Evolutionary conservation across 164 flowering plant genomes (phyloP).

Genomic region (Aristolochia contorta): DNA sequence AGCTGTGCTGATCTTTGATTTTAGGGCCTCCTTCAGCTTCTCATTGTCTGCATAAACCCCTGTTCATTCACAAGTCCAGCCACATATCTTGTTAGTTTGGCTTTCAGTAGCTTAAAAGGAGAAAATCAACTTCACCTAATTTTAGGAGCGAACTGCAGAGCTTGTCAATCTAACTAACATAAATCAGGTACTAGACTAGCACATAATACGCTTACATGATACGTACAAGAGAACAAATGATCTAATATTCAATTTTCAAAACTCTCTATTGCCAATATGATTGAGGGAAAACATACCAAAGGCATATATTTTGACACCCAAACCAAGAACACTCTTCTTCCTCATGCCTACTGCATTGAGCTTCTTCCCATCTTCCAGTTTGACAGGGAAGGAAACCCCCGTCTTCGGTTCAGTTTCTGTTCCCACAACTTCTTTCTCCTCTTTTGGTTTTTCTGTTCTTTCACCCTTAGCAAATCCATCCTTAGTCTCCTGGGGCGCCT

Average conservation of each 20-base stretch:
- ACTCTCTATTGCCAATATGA: not conserved
- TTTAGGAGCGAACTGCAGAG: no score
- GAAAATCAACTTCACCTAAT: no score
- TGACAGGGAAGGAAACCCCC: constrained; percentile 47
- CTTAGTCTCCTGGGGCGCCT: not conserved
- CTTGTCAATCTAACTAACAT: not conserved
- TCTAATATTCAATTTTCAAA: no score
- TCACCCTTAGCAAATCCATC: not conserved
- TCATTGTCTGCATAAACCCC: constrained; percentile 50
- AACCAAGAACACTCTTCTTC: constrained; percentile 46
- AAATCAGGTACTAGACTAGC: not conserved
- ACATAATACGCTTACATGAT: no score
- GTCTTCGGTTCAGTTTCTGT: constrained; percentile 47
- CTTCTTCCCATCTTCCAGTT: constrained; percentile 38
- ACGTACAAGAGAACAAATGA: not conserved
- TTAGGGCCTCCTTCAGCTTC: constrained; percentile 35
- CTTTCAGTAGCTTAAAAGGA: not conserved
- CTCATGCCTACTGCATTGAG: constrained; percentile 43
- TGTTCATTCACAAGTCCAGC: constrained; percentile 8
- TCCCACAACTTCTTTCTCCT: not conserved
- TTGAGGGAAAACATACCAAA: constrained; percentile 29
- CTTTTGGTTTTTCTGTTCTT: not conserved
- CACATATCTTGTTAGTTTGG: not conserved
- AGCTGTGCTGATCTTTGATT: constrained; percentile 36
- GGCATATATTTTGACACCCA: constrained; percentile 46